Base-by-base conservation (phyloP, 2,329 filamentous ascomycete species). In the Hypoxylon sp. region DNA sequence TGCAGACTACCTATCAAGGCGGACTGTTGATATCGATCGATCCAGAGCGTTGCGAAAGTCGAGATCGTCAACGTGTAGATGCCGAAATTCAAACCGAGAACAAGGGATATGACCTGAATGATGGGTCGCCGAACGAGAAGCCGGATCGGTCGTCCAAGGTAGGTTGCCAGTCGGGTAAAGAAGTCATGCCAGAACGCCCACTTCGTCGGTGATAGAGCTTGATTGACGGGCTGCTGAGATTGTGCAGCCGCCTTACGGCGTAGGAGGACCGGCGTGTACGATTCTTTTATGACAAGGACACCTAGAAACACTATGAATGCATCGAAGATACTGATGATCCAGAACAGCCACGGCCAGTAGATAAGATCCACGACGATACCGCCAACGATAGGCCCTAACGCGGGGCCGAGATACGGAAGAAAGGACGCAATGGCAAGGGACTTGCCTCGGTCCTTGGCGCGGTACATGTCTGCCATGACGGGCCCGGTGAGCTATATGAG, bases 261-360 rank as follows among this genome's bases (percentile, higher is more conserved):
- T 2, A 92, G 81, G 4, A 93, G 81, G 16, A 84, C 84, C 0
- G 90, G 88, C 0, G 85, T 85, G 74, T 91, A 92, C 0, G 89
- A 90, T 73, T 87, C 85, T 1, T 89, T 81, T 68, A 88, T 83
- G 71, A 90, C 81, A 32, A 91, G 72, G 2, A 87, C 29, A 0
- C 75, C 89, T 9, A 84, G 74, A 1, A 86, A 37, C 63, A 89
- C 84, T 30, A 91, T 83, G 3, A 85, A 61, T 0, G 81, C 85
- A 54, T 87, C 85, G 55, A 77, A 74, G 47, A 91, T 89, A 1
- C 86, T 86, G 2, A 88, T 87, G 0, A 88, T 81, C 78, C 85
- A 91, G 78, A 92, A 93, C 1, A 88, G 85, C 90, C 90, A 93
- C 29, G 87, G 83, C 90, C 90, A 92, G 3, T 83, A 84, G 2